Base-by-base conservation (phyloP, 2,329 filamentous ascomycete genomes). In the Phaeophleospora eucalypticola region DNA sequence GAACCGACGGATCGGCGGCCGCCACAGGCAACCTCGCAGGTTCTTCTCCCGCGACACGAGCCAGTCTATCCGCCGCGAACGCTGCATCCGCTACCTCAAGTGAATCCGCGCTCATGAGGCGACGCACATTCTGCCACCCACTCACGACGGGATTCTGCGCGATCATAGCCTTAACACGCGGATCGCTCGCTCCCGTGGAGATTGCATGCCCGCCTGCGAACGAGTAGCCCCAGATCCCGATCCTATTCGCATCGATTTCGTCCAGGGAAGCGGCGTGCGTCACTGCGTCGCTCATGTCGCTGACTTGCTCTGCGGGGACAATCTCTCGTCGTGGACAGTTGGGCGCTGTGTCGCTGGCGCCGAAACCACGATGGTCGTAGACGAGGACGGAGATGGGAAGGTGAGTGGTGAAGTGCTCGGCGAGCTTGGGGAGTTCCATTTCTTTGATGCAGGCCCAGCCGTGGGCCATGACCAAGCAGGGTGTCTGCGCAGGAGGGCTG, bases 141-240 rank as follows among this genome's bases (percentile, higher is more conserved):
- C 62, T 57, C 15, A 38, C 36, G 14, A 50, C 36, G 4, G 51
- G 48, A 19, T 48, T 34, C 63, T 71, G 68, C 38, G 52, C 59
- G 12, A 72, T 49, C 1, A 71, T 68, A 14, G 60, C 67, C 48
- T 71, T 71, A 36, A 72, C 65, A 15, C 69, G 56, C 21, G 58
- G 59, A 47, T 73, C 70, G 2, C 63, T 57, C 14, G 70, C 69
- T 17, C 60, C 68, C 36, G 70, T 62, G 43, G 56, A 59, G 1
- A 73, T 51, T 4, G 67, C 67, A 58, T 72, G 64, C n/a, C 68
- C 69, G 19, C 68, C 69, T 46, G 59, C 63, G 50, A 67, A 66
- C 9, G 61, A 62, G 40, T 50, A 59, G 9, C 68, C 70, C 66
- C 68, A 71, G 17, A 70, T 56, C 12, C 60, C 67, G 42, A 71